phyloP scores from a whole-genome alignment of 768 basidiomycete species.

The Cyclocybe cylindracea region DNA sequence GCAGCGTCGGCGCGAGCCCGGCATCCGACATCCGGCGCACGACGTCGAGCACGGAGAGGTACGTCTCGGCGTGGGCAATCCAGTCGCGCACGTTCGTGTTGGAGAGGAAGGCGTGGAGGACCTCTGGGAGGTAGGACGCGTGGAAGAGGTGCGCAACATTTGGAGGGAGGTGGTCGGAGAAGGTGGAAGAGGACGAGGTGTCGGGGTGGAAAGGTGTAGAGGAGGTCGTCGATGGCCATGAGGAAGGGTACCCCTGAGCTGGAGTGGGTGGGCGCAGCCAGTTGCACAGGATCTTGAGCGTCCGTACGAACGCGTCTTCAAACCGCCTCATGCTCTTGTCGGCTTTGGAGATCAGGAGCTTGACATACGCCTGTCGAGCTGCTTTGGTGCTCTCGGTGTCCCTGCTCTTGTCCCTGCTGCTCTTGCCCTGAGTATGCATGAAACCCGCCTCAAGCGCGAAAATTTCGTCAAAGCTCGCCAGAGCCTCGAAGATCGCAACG shows the following conservation, averaged over 20 bases:
- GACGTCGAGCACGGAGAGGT: constrained; percentile 29
- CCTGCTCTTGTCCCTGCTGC: constrained; percentile 10
- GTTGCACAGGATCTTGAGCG: constrained; percentile 18
- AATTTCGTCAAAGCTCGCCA: constrained; percentile 30
- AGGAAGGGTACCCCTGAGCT: constrained; percentile 6
- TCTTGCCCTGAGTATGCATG: constrained; percentile 1
- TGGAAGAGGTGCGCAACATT: constrained; percentile 20
- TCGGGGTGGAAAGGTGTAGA: constrained; percentile 15
- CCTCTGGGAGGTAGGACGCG: constrained; percentile 30
- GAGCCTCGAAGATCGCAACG: constrained; percentile 33
- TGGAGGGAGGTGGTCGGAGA: too few species aligned
- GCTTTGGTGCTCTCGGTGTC: constrained; percentile 3
- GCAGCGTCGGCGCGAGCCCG: constrained; percentile 4
- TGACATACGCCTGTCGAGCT: constrained; percentile 23
- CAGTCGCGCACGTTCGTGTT: constrained; percentile 34
- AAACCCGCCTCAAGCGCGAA: constrained; percentile 25
- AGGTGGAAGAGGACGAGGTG: too few species aligned
- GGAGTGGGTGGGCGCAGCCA: constrained; percentile 21
- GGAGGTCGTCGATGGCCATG: too few species aligned
- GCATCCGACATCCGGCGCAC: constrained; percentile 26
- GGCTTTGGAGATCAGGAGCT: constrained; percentile 20
- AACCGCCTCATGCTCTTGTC: constrained; percentile 24
- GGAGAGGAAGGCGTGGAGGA: constrained; percentile 30
- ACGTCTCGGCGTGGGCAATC: constrained; percentile 35
- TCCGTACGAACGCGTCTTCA: constrained; percentile 24